Evolutionary conservation across 1,139 yeast species (phyloP).

Genomic region (Kodamaea derodonti): DNA sequence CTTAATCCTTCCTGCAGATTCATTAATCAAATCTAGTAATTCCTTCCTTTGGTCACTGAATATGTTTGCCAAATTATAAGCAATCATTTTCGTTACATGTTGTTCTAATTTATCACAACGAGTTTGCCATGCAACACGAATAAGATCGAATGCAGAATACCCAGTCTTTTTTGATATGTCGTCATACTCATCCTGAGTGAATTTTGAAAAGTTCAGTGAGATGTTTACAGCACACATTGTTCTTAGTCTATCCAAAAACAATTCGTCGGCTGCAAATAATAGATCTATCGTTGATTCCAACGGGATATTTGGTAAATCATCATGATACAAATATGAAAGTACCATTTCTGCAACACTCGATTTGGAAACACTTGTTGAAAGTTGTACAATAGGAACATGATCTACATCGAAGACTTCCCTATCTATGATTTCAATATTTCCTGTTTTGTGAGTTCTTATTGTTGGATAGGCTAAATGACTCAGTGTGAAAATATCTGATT

Average conservation of each 20-base stretch:
- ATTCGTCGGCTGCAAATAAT: slow-evolving; percentile 56
- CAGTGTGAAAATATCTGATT: slow-evolving; percentile 35
- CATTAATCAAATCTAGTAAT: slow-evolving; percentile 23
- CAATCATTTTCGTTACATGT: slow-evolving; percentile 56
- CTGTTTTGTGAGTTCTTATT: slow-evolving; percentile 8
- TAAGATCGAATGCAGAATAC: slow-evolving; percentile 49
- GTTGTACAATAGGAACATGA: slow-evolving; percentile 29
- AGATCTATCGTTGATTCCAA: slow-evolving; percentile 50
- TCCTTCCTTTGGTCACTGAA: slow-evolving; percentile 19
- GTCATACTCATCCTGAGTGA: slow-evolving; percentile 19
- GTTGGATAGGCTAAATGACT: slow-evolving; percentile 19
- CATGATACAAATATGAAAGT: slow-evolving; percentile 57
- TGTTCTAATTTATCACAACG: slow-evolving; percentile 64
- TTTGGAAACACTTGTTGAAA: slow-evolving; percentile 24
- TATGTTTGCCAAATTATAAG: slow-evolving; percentile 43
- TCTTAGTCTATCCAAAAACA: slow-evolving; percentile 60
- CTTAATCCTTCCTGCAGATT: slow-evolving; percentile 56
- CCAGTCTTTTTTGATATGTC: slow-evolving; percentile 20
- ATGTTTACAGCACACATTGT: slow-evolving; percentile 61
- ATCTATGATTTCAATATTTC: slow-evolving; percentile 17
- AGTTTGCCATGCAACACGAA: slow-evolving; percentile 66
- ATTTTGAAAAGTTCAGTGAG: slow-evolving; percentile 33
- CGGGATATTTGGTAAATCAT: slow-evolving; percentile 49
- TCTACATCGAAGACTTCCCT: slow-evolving; percentile 17
- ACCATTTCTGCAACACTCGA: slow-evolving; percentile 49